Conservation (phyloP, 257 asterid species). For the Henckelia pumila region DNA sequence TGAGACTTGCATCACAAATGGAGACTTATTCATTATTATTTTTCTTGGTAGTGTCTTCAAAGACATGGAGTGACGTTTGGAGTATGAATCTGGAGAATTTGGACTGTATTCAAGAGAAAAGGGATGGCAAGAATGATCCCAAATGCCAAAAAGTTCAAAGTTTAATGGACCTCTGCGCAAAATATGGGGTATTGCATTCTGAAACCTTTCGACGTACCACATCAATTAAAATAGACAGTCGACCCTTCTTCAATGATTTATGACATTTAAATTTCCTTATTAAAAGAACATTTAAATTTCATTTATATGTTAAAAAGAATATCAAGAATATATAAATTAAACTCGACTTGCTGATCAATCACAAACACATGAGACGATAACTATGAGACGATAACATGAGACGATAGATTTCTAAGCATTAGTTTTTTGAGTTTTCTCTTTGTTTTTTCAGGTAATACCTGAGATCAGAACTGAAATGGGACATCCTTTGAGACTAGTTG, state of each 20-base stretch:
- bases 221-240: too few species aligned
- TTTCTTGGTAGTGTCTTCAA: constrained; percentile 46
- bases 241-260: background rate
- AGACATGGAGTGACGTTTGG: constrained; percentile 41
- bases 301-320: too few species aligned
- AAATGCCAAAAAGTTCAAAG: constrained; percentile 54
- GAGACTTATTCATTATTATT: too few species aligned
- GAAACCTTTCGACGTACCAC: background rate
- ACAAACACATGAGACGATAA: too few species aligned
- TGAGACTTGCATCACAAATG: too few species aligned
- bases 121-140: constrained; percentile 41
- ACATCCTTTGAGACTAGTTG: constrained; percentile 49
- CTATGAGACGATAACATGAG: too few species aligned
- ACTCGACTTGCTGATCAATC: too few species aligned
- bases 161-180: constrained; percentile 46
- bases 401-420: background rate
- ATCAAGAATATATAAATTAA: too few species aligned
- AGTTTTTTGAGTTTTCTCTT: background rate
- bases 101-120: constrained; percentile 27
- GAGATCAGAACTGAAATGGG: constrained; percentile 70
- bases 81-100: constrained; percentile 42
- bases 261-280: too few species aligned
- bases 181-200: constrained; percentile 47
- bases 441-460: constrained; percentile 15
- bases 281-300: background rate